Conservation (phyloP, 805 yeast species). For the Priceomyces haplophilus region DNA sequence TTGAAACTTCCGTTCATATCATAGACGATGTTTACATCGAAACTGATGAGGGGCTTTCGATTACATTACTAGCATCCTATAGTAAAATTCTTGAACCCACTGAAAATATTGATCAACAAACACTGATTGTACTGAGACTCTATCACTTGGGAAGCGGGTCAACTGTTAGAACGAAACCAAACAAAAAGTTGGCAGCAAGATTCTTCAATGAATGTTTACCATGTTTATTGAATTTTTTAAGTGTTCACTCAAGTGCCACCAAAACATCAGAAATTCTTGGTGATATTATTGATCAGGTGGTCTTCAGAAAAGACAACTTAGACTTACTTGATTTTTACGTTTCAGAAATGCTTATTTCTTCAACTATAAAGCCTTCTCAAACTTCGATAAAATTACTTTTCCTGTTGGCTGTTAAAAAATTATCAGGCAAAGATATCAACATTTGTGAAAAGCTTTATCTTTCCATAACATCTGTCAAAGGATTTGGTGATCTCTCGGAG, state of each 20-base stretch:
- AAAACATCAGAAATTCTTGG: constrained; percentile 1
- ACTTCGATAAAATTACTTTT: constrained; percentile 19
- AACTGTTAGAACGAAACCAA: constrained; percentile 19
- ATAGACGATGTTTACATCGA: constrained; percentile 25
- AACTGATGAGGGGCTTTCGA: constrained; percentile 29
- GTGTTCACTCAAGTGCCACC: neutral
- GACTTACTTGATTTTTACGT: constrained; percentile 26
- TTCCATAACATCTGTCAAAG: constrained; percentile 28
- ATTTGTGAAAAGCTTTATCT: constrained; percentile 49
- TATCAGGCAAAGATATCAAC: constrained; percentile 30
- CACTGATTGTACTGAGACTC: constrained; percentile 19
- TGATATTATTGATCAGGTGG: constrained; percentile 5
- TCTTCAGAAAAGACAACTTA: constrained; percentile 14
- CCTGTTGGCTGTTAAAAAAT: constrained; percentile 25
- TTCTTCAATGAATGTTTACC: constrained; percentile 26
- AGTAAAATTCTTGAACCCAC: constrained; percentile 7
- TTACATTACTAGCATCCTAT: constrained; percentile 24
- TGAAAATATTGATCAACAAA: constrained; percentile 19
- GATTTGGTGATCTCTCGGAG: constrained; percentile 41
- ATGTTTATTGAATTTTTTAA: constrained; percentile 8
- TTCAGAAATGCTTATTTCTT: constrained; percentile 25
- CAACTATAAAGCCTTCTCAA: constrained; percentile 6
- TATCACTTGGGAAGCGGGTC: constrained; percentile 12
- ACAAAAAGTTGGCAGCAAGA: constrained; percentile 29
- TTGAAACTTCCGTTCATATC: constrained; percentile 17